Conservation (phyloP, 2,329 filamentous ascomycete species). For the Lasiodiplodia hormozganensis region DNA sequence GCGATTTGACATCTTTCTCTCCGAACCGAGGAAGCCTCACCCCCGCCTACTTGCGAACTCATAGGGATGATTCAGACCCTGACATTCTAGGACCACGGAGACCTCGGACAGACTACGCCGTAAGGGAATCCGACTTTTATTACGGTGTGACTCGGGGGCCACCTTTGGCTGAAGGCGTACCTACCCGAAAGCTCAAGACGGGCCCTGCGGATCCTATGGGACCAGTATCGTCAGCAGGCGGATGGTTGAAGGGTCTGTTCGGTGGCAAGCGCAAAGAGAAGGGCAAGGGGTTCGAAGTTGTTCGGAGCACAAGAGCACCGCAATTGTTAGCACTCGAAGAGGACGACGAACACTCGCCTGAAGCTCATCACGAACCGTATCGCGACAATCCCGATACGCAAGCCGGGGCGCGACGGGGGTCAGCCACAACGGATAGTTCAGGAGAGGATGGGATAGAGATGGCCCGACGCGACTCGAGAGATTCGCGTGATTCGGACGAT, state of each 20-base stretch:
- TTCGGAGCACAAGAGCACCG: slow-evolving; percentile 81
- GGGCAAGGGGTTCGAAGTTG: slow-evolving; percentile 95
- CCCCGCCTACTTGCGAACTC: slow-evolving; percentile 60
- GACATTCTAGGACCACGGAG: slow-evolving; percentile 57
- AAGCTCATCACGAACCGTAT: slow-evolving; percentile 55
- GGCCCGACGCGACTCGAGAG: neutral
- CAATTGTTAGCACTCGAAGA: slow-evolving; percentile 71
- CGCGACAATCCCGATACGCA: slow-evolving; percentile 56
- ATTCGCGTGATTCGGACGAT: neutral
- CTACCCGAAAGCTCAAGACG: slow-evolving; percentile 85
- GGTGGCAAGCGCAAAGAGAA: slow-evolving; percentile 91
- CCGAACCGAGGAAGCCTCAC: slow-evolving; percentile 40
- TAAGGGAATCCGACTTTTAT: slow-evolving; percentile 95
- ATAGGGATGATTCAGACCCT: slow-evolving; percentile 59
- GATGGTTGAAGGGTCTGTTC: slow-evolving; percentile 84
- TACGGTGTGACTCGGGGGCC: slow-evolving; percentile 85
- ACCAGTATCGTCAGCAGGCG: slow-evolving; percentile 84
- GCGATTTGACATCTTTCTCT: slow-evolving; percentile 43
- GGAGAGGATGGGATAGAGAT: neutral
- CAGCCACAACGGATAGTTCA: slow-evolving; percentile 9
- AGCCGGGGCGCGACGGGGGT: slow-evolving; percentile 11
- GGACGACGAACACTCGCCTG: slow-evolving; percentile 60
- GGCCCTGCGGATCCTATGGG: slow-evolving; percentile 94
- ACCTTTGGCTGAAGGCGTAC: slow-evolving; percentile 75
- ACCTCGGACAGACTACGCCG: slow-evolving; percentile 83